Base-by-base conservation (phyloP, 1,284 basidiomycete genomes). In the Naganishia liquefaciens region DNA sequence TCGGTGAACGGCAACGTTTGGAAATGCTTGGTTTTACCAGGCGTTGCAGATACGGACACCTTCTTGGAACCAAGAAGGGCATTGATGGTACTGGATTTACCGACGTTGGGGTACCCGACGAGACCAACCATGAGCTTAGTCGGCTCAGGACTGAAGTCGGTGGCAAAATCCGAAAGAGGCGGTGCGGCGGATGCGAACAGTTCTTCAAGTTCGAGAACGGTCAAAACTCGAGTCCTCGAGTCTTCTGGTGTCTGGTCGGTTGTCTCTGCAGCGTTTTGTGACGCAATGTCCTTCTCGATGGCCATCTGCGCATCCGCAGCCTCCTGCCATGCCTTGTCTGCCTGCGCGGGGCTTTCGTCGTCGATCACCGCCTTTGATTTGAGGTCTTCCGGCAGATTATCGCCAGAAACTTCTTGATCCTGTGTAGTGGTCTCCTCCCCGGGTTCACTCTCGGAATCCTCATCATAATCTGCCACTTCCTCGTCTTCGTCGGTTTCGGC, bases 1-100 rank as follows among this genome's bases (percentile, higher is more conserved):
- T 90, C 86, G 0, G 93, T 93, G 28, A 99, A 84, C 70, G 93
- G 86, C 69, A 98, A 93, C 0, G 96, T 99, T 80, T 99, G 96
- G 82, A 99, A 98, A 80, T 99, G 96, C 77, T 99, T 99, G 33
- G 96, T 99, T 80, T 99, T 98, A 70, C 96, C 94, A 0, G 96
- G 96, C 0, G 95, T 99, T 0, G 93, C 87, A 1, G 94, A 98
- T 9, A 97, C 95, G 72, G 91, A 95, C 68, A 98, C 95, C 83
- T 94, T 96, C 82, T 98, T 97, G 51, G 82, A 77, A 19, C 83
- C 84, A 30, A 85, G 79, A 3, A 85, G 76, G 7, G 84, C 82
- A 72, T 85, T 85, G 79, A 85, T 83, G 17, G 83, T 83, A 27
- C 81, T 82, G 15, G 83, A 84, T 76, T 85, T 85, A 68, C 84